phyloP scores from a whole-genome alignment of 73 alveolate species.

The Blepharisma japonicum region DNA sequence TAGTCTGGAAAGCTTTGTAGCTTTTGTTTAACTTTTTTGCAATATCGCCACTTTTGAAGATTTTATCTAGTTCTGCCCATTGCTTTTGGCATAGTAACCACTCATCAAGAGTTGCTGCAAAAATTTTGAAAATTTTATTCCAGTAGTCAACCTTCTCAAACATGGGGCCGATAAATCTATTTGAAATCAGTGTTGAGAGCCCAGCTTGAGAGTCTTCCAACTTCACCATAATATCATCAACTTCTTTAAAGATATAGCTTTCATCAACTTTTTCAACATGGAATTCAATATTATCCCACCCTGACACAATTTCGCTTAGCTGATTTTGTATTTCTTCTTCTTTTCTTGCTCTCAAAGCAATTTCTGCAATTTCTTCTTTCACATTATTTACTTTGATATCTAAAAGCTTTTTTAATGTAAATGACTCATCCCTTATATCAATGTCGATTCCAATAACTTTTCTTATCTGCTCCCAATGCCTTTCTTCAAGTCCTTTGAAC shows the following conservation, averaged over 20 bases:
- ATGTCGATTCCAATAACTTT: constrained; percentile 41
- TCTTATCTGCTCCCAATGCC: constrained; percentile 67
- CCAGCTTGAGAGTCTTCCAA: constrained; percentile 50
- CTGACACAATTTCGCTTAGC: constrained; percentile 47
- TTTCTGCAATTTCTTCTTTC: constrained; percentile 68
- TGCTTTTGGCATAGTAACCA: constrained; percentile 67
- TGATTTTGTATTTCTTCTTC: constrained; percentile 79
- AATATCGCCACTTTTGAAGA: constrained; percentile 83
- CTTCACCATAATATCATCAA: constrained; percentile 42
- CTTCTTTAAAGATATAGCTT: constrained; percentile 44
- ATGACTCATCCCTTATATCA: constrained; percentile 53
- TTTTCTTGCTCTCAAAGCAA: constrained; percentile 72
- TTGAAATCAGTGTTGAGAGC: constrained; percentile 40
- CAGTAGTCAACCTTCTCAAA: constrained; percentile 37
- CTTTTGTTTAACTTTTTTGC: constrained; percentile 77
- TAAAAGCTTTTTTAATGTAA: constrained; percentile 65
- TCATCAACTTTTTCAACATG: constrained; percentile 32
- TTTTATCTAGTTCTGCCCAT: constrained; percentile 75
- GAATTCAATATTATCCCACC: too few relatives aligned
- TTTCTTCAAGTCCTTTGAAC: constrained; percentile 53
- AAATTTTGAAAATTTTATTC: constrained; percentile 22
- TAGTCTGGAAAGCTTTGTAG: constrained; percentile 66
- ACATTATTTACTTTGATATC: constrained; percentile 57
- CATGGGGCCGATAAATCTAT: constrained; percentile 50
- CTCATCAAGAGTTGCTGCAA: constrained; percentile 41